Conservation (phyloP, 139 green algal species). For the Tetraselmis striata region DNA sequence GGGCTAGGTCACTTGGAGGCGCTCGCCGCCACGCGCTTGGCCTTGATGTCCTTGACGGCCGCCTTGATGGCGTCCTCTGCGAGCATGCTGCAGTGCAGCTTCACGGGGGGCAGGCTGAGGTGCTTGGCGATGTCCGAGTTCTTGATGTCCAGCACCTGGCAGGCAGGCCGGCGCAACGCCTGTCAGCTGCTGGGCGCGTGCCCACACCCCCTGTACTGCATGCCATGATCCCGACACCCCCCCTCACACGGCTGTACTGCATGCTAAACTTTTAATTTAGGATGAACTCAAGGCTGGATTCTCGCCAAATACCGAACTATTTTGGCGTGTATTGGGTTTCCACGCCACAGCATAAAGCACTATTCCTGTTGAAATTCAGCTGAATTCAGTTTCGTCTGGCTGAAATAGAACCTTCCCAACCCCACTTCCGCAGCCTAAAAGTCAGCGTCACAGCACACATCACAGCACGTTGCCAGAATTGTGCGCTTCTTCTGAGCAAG, state of each 20-base stretch:
- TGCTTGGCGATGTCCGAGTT: conserved; percentile 97
- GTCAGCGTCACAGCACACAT: too few relatives aligned
- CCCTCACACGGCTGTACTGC: neutral
- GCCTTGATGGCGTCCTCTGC: conserved; percentile 87
- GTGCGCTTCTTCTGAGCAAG: neutral
- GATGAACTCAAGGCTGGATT: neutral
- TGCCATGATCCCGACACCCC: neutral
- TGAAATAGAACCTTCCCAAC: neutral
- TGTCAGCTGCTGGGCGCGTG: too few relatives aligned
- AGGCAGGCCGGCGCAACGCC: too few relatives aligned
- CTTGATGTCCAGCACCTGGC: conserved; percentile 59
- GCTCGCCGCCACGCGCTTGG: conserved; percentile 41
- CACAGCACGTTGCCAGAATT: neutral
- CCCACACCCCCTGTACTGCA: too few relatives aligned
- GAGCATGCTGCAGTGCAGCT: conserved; percentile 99
- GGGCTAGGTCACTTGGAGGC: too few relatives aligned
- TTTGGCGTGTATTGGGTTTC: too few relatives aligned
- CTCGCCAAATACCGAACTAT: neutral
- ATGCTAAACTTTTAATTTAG: neutral
- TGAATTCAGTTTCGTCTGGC: too few relatives aligned
- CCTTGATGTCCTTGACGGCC: conserved; percentile 89
- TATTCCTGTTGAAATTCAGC: too few relatives aligned
- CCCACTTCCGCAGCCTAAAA: neutral
- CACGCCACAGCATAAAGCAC: too few relatives aligned
- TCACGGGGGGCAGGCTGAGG: conserved; percentile 92